Evolutionary conservation across 1,284 basidiomycete species (phyloP), one percentile per base, ranked within the genome.

Genomic region (Malassezia sympodialis): DNA sequence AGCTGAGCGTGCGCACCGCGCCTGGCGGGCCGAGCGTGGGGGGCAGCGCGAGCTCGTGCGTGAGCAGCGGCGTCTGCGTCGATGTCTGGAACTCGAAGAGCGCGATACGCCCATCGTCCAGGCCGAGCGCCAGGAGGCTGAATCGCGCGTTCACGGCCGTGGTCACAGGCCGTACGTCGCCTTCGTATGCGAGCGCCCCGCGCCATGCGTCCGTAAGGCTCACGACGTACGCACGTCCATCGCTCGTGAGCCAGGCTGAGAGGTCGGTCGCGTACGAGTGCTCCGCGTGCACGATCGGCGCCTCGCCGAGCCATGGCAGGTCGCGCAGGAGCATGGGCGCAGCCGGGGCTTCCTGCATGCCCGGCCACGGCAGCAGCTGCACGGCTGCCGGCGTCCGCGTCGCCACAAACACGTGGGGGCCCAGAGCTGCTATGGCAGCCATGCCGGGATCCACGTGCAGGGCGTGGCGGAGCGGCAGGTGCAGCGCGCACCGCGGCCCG

Each of bases 121-220:
- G 85, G 2, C 91, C 91, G 19, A 91, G 79, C 1, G 89, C 88
- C 41, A 90, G 79, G 46, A 93, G 74, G 27, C 88, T 90, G 68
- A 96, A 90, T 63, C 83, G 84, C 17, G 80, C 79, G 68, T 96
- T 96, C 61, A 91, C 79, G 1, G 85, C 47, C 12, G 49, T 49
- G 14, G 43, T 23, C 17, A 28, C 32, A 7, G 45, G 39, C 32
- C 26, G 17, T 17, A 12, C 49, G 14, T n/a, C 37, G 15, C 26
- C 44, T 17, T 39, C 15, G n/a, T 39, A 39, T 5, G 35, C 48
- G n/a, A 24, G 28, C 8, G 48, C 48, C 8, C 48, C 53, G n/a
- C 12, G 15, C 48, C 48, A 50, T 17, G 23, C 37, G 14, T 42
- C 43, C 8, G 17, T 35, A n/a, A 19, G 27, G 8, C 28, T 31